Conservation (phyloP, 805 yeast genomes). For the Starmerella bombi region DNA sequence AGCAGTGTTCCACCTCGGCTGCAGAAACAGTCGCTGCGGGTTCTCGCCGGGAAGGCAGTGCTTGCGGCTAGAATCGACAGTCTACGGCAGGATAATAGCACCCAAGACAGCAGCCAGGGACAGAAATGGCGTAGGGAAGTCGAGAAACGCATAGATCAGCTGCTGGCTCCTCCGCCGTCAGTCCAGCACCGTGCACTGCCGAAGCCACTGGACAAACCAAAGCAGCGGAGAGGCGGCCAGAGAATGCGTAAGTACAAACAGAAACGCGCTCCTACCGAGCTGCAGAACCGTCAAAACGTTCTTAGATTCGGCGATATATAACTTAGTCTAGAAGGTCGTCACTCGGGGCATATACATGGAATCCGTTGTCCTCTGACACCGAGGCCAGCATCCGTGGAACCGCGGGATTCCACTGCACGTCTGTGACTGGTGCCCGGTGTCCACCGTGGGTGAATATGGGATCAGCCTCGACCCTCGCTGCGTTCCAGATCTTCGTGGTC, state of each 20-base stretch:
- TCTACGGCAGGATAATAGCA: constrained; percentile 26
- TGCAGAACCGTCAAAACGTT: constrained; percentile 57
- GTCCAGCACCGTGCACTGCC: constrained; percentile 52
- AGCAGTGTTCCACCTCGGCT: constrained; percentile 21
- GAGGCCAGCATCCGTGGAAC: constrained; percentile 60
- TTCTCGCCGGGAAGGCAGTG: constrained; percentile 63
- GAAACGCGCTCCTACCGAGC: constrained; percentile 65
- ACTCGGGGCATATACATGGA: constrained; percentile 74
- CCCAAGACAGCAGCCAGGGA: constrained; percentile 44
- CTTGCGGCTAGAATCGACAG: constrained; percentile 66
- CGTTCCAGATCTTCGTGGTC: constrained; percentile 28
- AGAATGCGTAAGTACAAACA: constrained; percentile 69
- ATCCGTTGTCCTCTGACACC: constrained; percentile 71
- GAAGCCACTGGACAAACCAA: constrained; percentile 57
- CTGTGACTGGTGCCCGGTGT: constrained; percentile 77
- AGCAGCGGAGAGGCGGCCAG: constrained; percentile 79
- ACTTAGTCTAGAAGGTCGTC: constrained; percentile 4
- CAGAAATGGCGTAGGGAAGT: constrained; percentile 47
- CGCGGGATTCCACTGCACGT: constrained; percentile 66
- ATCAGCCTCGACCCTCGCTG: constrained; percentile 10
- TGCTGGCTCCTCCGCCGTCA: constrained; percentile 64
- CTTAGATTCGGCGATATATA: background rate
- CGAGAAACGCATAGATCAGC: constrained; percentile 48
- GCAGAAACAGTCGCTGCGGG: constrained; percentile 55
- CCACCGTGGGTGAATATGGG: constrained; percentile 63